Evolutionary conservation across 2,329 filamentous ascomycete species (phyloP).

Genomic region (Plenodomus tracheiphilus): DNA sequence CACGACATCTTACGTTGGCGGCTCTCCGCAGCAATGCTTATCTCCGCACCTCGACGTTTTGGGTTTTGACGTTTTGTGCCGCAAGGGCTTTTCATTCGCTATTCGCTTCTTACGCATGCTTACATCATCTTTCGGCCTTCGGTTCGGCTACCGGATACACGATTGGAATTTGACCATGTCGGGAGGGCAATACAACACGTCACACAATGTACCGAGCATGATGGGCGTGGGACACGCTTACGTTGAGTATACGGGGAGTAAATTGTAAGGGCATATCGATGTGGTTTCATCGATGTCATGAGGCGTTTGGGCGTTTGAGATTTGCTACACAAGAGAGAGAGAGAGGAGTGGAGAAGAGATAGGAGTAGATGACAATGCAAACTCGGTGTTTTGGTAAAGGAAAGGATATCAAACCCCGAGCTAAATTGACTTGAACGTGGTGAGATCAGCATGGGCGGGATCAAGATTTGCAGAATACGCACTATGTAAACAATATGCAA

Average conservation of each 20-base stretch:
- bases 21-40: neutral
- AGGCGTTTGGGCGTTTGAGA: neutral
- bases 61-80: neutral
- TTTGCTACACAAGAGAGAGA: neutral
- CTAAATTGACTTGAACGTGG: neutral
- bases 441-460: neutral
- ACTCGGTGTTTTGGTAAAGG: neutral
- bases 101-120: neutral
- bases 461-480: neutral
- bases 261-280: neutral
- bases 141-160: neutral
- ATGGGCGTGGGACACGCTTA: neutral
- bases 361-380: neutral
- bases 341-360: no score
- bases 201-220: neutral
- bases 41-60: neutral
- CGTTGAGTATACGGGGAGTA: neutral
- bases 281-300: neutral
- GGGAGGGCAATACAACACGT: neutral
- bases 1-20: neutral
- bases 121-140: neutral
- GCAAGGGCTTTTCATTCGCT: neutral
- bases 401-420: neutral
- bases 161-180: neutral
- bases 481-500: no score